phyloP scores from a whole-genome alignment of 768 basidiomycete genomes.

The Suillus brevipes region DNA sequence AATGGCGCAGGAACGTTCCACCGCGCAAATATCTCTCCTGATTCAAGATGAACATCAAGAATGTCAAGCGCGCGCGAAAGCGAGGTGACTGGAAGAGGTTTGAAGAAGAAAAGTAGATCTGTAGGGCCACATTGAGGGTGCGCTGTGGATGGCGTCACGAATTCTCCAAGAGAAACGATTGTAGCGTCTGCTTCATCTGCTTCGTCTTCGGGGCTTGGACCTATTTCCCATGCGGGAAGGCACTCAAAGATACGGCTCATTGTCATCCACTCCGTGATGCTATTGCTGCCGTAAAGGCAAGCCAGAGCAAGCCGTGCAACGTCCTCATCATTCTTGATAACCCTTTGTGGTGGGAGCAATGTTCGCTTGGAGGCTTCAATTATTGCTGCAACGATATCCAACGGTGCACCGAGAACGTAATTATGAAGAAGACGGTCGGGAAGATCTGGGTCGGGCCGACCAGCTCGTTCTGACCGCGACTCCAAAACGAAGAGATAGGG shows the following conservation, averaged over 20 bases:
- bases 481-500: slow-evolving; percentile 95
- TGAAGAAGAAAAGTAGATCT: slow-evolving; percentile 81
- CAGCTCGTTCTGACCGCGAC: slow-evolving; percentile 79
- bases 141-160: slow-evolving; percentile 72
- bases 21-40: slow-evolving; percentile 85
- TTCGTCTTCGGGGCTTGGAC: slow-evolving; percentile 55
- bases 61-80: slow-evolving; percentile 86
- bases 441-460: slow-evolving; percentile 66
- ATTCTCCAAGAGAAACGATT: slow-evolving; percentile 74
- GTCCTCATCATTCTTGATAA: slow-evolving; percentile 81
- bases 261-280: slow-evolving; percentile 68
- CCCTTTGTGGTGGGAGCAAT: slow-evolving; percentile 62
- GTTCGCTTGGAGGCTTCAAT: slow-evolving; percentile 95
- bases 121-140: slow-evolving; percentile 56
- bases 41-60: slow-evolving; percentile 91
- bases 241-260: slow-evolving; percentile 97
- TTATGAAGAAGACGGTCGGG: slow-evolving; percentile 67
- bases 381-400: slow-evolving; percentile 69
- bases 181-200: slow-evolving; percentile 82
- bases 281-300: slow-evolving; percentile 81
- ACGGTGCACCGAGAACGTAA: slow-evolving; percentile 65
- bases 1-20: slow-evolving; percentile 85
- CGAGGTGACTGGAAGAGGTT: slow-evolving; percentile 68
- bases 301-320: slow-evolving; percentile 86
- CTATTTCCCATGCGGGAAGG: slow-evolving; percentile 84